Percentiles rank a stretch among this genome's conserved stretches.
Evolutionary conservation across 768 basidiomycete genomes (phyloP).

Genomic region (Boletellus ananas): DNA sequence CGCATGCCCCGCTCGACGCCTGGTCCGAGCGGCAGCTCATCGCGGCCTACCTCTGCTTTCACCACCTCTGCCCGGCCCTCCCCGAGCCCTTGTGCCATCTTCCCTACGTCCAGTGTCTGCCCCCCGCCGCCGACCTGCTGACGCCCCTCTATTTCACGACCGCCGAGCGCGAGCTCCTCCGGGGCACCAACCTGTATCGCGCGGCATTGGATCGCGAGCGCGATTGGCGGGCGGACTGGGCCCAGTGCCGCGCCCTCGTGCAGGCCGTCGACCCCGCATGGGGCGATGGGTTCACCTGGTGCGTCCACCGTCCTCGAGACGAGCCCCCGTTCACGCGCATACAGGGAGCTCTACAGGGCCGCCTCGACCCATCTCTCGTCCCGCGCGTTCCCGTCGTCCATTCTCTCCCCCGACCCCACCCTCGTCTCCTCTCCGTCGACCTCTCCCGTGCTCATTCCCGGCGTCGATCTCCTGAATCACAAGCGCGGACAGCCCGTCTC

Average conservation of each 20-base stretch:
- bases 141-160: slow-evolving; percentile 74
- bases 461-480: slow-evolving; percentile 86
- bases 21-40: slow-evolving; percentile 70
- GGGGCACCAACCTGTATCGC: slow-evolving; percentile 77
- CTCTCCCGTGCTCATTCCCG: slow-evolving; percentile 80
- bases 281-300: slow-evolving; percentile 67
- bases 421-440: slow-evolving; percentile 48
- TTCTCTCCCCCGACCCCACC: slow-evolving; percentile 58
- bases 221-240: slow-evolving; percentile 64
- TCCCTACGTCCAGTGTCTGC: slow-evolving; percentile 69
- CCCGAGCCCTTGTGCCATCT: slow-evolving; percentile 34
- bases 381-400: slow-evolving; percentile 83
- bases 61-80: slow-evolving; percentile 47
- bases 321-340: slow-evolving; percentile 23
- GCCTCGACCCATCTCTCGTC: slow-evolving; percentile 80
- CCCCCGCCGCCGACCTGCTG: slow-evolving; percentile 47
- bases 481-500: slow-evolving; percentile 75
- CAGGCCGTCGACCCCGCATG: slow-evolving; percentile 35
- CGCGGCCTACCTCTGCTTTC: slow-evolving; percentile 61
- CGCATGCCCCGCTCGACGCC: slow-evolving; percentile 18
- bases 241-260: slow-evolving; percentile 44
- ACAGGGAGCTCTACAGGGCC: slow-evolving; percentile 68
- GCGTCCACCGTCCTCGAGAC: slow-evolving; percentile 15
- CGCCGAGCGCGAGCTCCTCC: slow-evolving; percentile 59
- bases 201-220: slow-evolving; percentile 66